Evolutionary conservation across 2,329 filamentous ascomycete genomes (phyloP).

Genomic region (Ceratocystis destructans): DNA sequence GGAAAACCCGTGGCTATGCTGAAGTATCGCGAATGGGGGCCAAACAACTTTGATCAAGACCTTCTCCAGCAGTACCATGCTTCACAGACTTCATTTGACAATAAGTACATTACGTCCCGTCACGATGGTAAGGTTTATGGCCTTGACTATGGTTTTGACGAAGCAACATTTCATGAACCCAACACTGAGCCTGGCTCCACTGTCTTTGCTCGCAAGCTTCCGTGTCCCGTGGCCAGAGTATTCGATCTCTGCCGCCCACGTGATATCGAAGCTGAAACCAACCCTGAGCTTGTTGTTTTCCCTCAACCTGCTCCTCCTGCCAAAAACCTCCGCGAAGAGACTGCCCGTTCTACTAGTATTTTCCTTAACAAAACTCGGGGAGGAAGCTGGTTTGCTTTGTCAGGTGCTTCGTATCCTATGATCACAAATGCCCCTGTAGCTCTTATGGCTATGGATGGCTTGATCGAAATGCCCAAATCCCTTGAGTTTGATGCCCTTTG

Average conservation of each 20-base stretch:
- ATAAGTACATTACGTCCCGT: slow-evolving; percentile 75
- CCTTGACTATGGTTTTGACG: slow-evolving; percentile 51
- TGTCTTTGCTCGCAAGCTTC: slow-evolving; percentile 54
- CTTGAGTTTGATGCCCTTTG: slow-evolving; percentile 34
- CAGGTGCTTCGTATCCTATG: slow-evolving; percentile 70
- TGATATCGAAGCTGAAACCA: slow-evolving; percentile 45
- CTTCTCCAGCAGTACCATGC: slow-evolving; percentile 61
- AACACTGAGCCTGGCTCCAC: slow-evolving; percentile 32
- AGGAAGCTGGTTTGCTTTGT: slow-evolving; percentile 92
- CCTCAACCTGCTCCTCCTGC: slow-evolving; percentile 64
- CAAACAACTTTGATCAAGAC: slow-evolving; percentile 82
- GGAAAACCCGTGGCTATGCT: slow-evolving; percentile 73
- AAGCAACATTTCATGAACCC: slow-evolving; percentile 25
- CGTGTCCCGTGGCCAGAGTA: slow-evolving; percentile 69
- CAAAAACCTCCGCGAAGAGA: slow-evolving; percentile 35
- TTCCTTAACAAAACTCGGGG: slow-evolving; percentile 75
- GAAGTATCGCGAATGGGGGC: slow-evolving; percentile 86
- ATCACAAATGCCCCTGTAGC: slow-evolving; percentile 53
- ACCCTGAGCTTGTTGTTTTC: slow-evolving; percentile 67
- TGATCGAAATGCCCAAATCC: slow-evolving; percentile 31
- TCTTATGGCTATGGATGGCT: slow-evolving; percentile 33
- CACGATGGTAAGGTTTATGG: slow-evolving; percentile 72
- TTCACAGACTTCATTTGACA: slow-evolving; percentile 55
- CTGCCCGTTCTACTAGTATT: slow-evolving; percentile 49
- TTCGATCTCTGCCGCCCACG: slow-evolving; percentile 74